Conservation (phyloP, 2,329 filamentous ascomycete species). For the Macrophomina pseudophaseolina region DNA sequence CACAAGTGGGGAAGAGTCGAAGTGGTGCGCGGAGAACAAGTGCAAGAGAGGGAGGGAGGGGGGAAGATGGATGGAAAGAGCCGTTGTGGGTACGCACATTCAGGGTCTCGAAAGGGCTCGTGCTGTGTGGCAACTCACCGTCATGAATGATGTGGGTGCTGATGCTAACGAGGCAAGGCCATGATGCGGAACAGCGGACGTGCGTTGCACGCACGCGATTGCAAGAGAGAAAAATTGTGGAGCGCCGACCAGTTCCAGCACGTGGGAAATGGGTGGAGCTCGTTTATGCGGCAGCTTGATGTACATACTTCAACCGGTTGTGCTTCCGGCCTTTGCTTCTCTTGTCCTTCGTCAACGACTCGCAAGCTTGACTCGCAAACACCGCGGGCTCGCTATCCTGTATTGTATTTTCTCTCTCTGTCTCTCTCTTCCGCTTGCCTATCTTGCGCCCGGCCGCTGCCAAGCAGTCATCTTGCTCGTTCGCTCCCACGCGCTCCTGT, state of each 20-base stretch:
- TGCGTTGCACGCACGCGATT: background rate
- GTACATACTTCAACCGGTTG: slow-evolving; percentile 1
- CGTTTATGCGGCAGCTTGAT: background rate
- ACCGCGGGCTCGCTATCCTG: background rate
- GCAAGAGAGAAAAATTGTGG: background rate
- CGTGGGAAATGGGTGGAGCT: slow-evolving; percentile 18
- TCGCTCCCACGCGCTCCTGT: background rate
- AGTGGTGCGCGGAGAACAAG: background rate
- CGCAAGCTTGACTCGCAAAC: background rate
- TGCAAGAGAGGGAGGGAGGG: no score
- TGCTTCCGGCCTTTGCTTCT: background rate
- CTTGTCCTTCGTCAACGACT: background rate
- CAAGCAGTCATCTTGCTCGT: background rate
- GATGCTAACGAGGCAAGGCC: background rate
- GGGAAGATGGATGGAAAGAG: background rate
- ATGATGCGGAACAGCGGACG: background rate
- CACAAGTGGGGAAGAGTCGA: background rate
- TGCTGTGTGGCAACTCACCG: background rate
- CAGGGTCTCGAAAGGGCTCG: slow-evolving; percentile 1
- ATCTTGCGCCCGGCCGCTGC: background rate
- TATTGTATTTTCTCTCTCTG: background rate
- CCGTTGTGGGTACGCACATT: background rate
- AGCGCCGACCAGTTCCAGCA: slow-evolving; percentile 1
- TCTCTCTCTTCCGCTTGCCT: background rate
- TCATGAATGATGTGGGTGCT: background rate